Conservation (phyloP, 805 yeast genomes). For the Tanozyma kutaoensis region DNA sequence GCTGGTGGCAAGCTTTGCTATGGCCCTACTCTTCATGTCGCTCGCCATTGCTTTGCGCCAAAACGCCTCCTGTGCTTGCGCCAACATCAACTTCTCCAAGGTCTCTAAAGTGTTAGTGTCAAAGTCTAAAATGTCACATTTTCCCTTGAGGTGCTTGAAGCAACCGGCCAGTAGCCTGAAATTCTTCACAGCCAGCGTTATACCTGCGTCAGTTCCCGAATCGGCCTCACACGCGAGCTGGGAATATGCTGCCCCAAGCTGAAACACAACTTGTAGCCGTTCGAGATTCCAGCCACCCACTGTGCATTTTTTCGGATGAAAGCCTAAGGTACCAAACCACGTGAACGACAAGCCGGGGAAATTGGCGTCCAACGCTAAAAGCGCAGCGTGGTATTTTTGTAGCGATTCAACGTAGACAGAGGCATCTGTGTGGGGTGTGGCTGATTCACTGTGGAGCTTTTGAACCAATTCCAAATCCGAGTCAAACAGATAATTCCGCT, state of each 20-base stretch:
- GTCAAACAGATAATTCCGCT: slow-evolving; percentile 19
- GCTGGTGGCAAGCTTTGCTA: slow-evolving; percentile 55
- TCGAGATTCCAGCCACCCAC: slow-evolving; percentile 26
- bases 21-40: slow-evolving; percentile 39
- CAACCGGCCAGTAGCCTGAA: slow-evolving; percentile 68
- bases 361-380: slow-evolving; percentile 33
- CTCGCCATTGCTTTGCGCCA: slow-evolving; percentile 59
- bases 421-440: slow-evolving; percentile 11
- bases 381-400: slow-evolving; percentile 32
- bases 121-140: slow-evolving; percentile 21
- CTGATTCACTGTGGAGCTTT: slow-evolving; percentile 24
- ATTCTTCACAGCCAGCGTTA: slow-evolving; percentile 47
- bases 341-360: slow-evolving; percentile 56
- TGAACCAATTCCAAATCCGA: slow-evolving; percentile 27
- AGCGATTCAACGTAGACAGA: slow-evolving; percentile 13
- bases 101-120: slow-evolving; percentile 36
- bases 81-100: slow-evolving; percentile 43
- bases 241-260: slow-evolving; percentile 54
- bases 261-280: slow-evolving; percentile 47
- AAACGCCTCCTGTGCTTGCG: slow-evolving; percentile 79
- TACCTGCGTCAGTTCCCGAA: slow-evolving; percentile 34
- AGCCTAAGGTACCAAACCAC: slow-evolving; percentile 65
- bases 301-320: slow-evolving; percentile 27
- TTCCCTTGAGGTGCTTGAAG: slow-evolving; percentile 25
- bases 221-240: slow-evolving; percentile 37